phyloP scores from a whole-genome alignment of 768 basidiomycete genomes.

The Hemileccinum impolitum region DNA sequence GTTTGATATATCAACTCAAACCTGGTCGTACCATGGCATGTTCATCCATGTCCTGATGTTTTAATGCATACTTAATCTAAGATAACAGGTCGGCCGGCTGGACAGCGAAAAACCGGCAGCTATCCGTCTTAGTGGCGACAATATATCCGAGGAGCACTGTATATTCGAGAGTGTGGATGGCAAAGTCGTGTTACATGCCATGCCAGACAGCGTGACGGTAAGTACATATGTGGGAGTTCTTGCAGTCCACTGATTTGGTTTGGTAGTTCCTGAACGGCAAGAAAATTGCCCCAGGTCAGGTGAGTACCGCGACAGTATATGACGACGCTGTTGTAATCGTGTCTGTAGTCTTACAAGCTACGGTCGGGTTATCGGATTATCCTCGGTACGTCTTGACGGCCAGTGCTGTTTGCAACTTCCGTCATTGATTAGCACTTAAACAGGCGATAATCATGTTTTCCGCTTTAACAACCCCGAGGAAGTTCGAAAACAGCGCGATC shows the following conservation, averaged over 20 bases:
- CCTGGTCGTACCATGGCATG: conserved; percentile 73
- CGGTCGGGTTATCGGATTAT: conserved; percentile 96
- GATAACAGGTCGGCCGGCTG: conserved; percentile 72
- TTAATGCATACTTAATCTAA: conserved; percentile 12
- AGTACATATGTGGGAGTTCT: conserved; percentile 24
- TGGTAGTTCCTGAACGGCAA: conserved; percentile 90
- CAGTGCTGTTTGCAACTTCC: background rate
- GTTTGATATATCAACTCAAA: conserved; percentile 90
- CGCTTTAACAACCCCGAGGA: conserved; percentile 95
- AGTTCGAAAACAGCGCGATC: conserved; percentile 86
- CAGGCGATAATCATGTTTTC: conserved; percentile 96
- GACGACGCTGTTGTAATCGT: conserved; percentile 10
- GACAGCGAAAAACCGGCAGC: conserved; percentile 80
- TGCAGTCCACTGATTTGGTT: conserved; percentile 12
- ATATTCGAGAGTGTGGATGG: conserved; percentile 84
- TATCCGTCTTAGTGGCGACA: conserved; percentile 89
- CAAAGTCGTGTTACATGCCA: conserved; percentile 75
- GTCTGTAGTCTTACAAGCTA: conserved; percentile 67
- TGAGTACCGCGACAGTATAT: conserved; percentile 33
- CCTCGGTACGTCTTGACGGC: conserved; percentile 54
- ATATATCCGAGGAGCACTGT: conserved; percentile 92
- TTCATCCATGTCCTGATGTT: conserved; percentile 10
- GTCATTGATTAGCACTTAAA: conserved; percentile 6
- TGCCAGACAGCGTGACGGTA: conserved; percentile 82
- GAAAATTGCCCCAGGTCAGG: conserved; percentile 73